A percentile compares a stretch with the other conserved stretches of the same genome.
Conservation (phyloP, 352 stramenopile species). For the Phytopythium boreale region DNA sequence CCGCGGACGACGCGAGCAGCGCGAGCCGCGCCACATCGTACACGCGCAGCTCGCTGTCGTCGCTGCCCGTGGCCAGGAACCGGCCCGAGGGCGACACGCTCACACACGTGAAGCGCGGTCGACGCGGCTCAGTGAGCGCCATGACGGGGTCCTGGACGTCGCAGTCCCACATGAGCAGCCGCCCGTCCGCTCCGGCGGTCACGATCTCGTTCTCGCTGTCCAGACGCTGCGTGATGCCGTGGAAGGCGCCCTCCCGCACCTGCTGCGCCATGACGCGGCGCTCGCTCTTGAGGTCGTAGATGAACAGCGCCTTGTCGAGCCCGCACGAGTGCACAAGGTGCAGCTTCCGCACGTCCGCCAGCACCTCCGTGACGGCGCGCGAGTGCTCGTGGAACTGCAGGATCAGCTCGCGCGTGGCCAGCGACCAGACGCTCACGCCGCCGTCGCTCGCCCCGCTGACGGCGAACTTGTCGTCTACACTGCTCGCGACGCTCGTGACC, state of each 20-base stretch:
- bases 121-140: conserved; percentile 38
- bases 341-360: conserved; percentile 72
- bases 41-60: conserved; percentile 86
- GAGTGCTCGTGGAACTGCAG: conserved; percentile 91
- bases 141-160: conserved; percentile 82
- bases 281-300: conserved; percentile 90
- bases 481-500: conserved; percentile 72
- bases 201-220: conserved; percentile 91
- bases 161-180: conserved; percentile 90
- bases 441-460: conserved; percentile 84
- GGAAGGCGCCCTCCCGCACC: conserved; percentile 74
- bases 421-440: conserved; percentile 87
- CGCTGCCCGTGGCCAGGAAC: conserved; percentile 75
- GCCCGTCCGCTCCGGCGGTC: conserved; percentile 75
- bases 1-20: conserved; percentile 36
- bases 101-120: conserved; percentile 37
- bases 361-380: conserved; percentile 69
- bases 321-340: conserved; percentile 88
- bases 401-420: conserved; percentile 82
- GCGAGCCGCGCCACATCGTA: conserved; percentile 47
- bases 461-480: conserved; percentile 49
- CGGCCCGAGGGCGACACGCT: conserved; percentile 61
- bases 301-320: conserved; percentile 86
- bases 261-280: conserved; percentile 80
- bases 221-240: conserved; percentile 79